A percentile compares a stretch with the other conserved stretches of the same genome.
These are phyloP conservation scores for Hyphopichia homilentoma DNA, from an alignment of 805 yeast species.

Conservation along the genomic window DNA sequence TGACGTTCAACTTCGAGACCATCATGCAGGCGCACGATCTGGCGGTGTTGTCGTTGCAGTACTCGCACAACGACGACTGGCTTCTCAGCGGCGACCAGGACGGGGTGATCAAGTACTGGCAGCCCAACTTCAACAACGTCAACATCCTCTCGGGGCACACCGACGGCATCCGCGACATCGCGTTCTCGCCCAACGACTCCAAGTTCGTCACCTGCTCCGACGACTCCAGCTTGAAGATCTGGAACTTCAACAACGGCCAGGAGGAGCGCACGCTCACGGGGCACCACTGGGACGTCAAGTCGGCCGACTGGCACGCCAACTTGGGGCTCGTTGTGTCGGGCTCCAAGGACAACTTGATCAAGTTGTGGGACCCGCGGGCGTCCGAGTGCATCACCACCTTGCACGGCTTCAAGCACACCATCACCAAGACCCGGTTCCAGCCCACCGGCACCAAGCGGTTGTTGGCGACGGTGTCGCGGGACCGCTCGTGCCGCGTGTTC, in stretches of 20 bases:
- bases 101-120: constrained; percentile 94
- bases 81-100: constrained; percentile 89
- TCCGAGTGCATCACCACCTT: constrained; percentile 72
- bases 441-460: constrained; percentile 69
- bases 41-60: constrained; percentile 73
- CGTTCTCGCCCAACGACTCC: constrained; percentile 86
- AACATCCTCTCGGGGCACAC: constrained; percentile 71
- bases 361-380: constrained; percentile 94
- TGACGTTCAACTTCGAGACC: constrained; percentile 91
- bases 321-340: constrained; percentile 87
- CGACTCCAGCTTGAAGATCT: constrained; percentile 83
- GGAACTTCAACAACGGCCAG: constrained; percentile 88
- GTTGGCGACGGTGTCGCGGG: constrained; percentile 84
- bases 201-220: constrained; percentile 94
- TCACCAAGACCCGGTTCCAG: constrained; percentile 82
- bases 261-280: constrained; percentile 81
- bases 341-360: constrained; percentile 89
- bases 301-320: constrained; percentile 94
- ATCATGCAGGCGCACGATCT: constrained; percentile 98
- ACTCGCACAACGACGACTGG: constrained; percentile 93
- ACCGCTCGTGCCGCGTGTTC: constrained; percentile 80
- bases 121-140: constrained; percentile 95
- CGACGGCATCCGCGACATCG: constrained; percentile 80
- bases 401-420: constrained; percentile 92
- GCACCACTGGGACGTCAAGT: constrained; percentile 98